A percentile compares a stretch with the other conserved stretches of the same genome.
These are phyloP conservation scores for Posidonia oceanica DNA, from an alignment of 116 monocot genomes.

Conservation along the genomic window DNA sequence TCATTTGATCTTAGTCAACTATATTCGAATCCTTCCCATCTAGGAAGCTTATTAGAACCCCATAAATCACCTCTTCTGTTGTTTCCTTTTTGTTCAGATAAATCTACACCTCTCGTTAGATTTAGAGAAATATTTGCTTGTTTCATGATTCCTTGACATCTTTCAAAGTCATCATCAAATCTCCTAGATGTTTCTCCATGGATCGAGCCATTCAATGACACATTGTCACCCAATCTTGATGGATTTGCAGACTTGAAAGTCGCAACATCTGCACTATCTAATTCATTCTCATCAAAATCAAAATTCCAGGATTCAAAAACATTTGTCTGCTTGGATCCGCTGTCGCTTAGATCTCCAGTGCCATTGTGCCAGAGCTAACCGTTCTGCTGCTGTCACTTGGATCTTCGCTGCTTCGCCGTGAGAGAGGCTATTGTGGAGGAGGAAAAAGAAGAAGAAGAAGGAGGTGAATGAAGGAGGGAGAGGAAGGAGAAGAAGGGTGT, in stretches of 20 bases:
- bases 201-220: conserved; percentile 8
- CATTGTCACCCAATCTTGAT: conserved; percentile 16
- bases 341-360: too few species aligned
- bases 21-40: neutral
- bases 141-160: conserved; percentile 9
- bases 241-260: conserved; percentile 95
- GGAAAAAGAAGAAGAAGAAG: too few species aligned
- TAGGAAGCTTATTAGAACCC: neutral
- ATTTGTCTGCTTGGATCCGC: too few species aligned
- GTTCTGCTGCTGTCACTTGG: too few species aligned
- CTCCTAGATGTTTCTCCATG: conserved; percentile 15
- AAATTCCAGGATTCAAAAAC: conserved; percentile 88
- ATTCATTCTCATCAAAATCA: conserved; percentile 92
- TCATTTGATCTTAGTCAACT: neutral
- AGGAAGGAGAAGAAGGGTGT: too few species aligned
- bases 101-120: conserved; percentile 12
- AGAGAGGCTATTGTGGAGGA: too few species aligned
- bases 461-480: too few species aligned
- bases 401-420: too few species aligned
- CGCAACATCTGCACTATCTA: conserved; percentile 96
- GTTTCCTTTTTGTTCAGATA: too few species aligned
- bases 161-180: conserved; percentile 20
- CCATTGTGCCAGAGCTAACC: too few species aligned
- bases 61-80: too few species aligned
- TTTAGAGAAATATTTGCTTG: conserved; percentile 23